These are phyloP conservation scores for Alternaria brassicae DNA, from an alignment of 2,329 filamentous ascomycete genomes.

Conservation along the genomic window DNA sequence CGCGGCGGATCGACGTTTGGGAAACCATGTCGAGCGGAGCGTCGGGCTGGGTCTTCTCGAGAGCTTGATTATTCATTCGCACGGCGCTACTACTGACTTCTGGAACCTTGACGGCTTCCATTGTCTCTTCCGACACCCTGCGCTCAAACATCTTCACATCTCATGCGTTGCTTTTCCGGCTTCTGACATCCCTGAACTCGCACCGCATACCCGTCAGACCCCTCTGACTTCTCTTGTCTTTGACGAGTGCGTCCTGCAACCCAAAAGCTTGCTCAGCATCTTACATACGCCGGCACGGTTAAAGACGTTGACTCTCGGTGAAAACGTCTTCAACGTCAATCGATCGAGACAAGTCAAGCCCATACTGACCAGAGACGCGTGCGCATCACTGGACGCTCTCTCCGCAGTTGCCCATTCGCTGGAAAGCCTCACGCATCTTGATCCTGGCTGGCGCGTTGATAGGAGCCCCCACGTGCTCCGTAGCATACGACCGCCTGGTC, in stretches of 20 bases:
- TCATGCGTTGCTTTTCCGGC: conserved; percentile 40
- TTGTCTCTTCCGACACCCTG: conserved; percentile 47
- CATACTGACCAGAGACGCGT: conserved; percentile 22
- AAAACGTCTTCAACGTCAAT: conserved; percentile 42
- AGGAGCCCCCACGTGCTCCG: conserved; percentile 21
- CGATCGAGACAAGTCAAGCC: conserved; percentile 19
- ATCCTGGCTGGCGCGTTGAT: conserved; percentile 32
- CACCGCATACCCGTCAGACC: conserved; percentile 28
- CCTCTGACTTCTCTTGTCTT: conserved; percentile 44
- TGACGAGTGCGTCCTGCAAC: conserved; percentile 45
- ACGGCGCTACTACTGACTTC: conserved; percentile 42
- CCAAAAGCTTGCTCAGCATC: conserved; percentile 34
- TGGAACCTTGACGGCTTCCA: conserved; percentile 43
- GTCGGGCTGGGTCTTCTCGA: conserved; percentile 40
- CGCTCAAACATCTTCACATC: conserved; percentile 41
- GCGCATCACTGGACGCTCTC: conserved; percentile 35
- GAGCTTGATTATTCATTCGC: conserved; percentile 44
- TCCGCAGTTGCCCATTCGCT: conserved; percentile 41
- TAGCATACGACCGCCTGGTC: conserved; percentile 26
- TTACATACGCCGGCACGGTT: conserved; percentile 39
- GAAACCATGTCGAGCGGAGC: conserved; percentile 17
- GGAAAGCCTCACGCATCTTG: conserved; percentile 36
- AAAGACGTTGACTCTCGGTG: conserved; percentile 44
- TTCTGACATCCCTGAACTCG: conserved; percentile 27
- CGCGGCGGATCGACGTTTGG: conserved; percentile 18